Conservation (phyloP, 352 stramenopile species). For the Sclerospora graminicola region DNA sequence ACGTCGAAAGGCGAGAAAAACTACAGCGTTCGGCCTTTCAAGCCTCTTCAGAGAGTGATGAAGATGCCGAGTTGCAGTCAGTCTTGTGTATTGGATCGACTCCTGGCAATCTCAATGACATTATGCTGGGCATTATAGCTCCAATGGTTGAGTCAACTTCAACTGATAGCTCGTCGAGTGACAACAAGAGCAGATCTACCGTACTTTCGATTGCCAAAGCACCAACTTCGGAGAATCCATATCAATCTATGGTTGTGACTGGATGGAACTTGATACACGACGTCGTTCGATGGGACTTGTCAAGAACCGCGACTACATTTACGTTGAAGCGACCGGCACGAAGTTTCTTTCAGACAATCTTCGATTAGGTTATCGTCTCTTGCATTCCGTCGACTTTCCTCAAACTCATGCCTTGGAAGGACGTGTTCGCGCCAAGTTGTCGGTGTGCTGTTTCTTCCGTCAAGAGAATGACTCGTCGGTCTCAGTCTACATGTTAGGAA, state of each 20-base stretch:
- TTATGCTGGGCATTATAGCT: conserved; percentile 29
- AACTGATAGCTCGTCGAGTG: conserved; percentile 26
- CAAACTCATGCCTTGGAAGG: conserved; percentile 27
- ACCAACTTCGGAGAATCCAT: conserved; percentile 36
- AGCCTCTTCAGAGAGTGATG: background rate
- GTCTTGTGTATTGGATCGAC: conserved; percentile 22
- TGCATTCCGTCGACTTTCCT: conserved; percentile 31
- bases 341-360: conserved; percentile 5
- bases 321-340: conserved; percentile 35
- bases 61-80: conserved; percentile 10
- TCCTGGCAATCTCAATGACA: conserved; percentile 24
- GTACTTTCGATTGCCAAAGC: conserved; percentile 33
- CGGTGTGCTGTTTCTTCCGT: conserved; percentile 33
- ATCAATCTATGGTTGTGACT: conserved; percentile 27
- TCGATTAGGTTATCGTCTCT: conserved; percentile 23
- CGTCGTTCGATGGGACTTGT: conserved; percentile 12
- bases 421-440: conserved; percentile 31
- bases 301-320: conserved; percentile 53
- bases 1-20: conserved; percentile 2
- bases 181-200: conserved; percentile 20
- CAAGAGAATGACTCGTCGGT: conserved; percentile 16
- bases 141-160: conserved; percentile 20
- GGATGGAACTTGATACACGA: conserved; percentile 26
- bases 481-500: conserved; percentile 25
- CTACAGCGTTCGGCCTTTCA: background rate